These are phyloP conservation scores for Garcia nutans DNA, from an alignment of 345 rosid genomes.

Conservation along the genomic window DNA sequence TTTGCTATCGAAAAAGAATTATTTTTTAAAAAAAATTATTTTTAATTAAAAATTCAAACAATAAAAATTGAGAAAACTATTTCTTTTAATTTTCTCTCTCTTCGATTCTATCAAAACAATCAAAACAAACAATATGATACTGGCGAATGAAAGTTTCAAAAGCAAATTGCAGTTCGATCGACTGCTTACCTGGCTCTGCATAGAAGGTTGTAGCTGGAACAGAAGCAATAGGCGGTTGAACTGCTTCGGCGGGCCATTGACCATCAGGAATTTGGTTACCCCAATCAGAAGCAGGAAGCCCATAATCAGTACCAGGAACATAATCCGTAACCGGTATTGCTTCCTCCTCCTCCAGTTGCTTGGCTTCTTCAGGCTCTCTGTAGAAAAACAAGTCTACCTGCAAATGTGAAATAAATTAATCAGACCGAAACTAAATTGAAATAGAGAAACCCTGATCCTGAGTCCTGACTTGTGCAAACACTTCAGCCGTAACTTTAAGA, in stretches of 20 bases:
- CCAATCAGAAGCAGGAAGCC: constrained; percentile 49
- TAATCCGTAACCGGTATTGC: constrained; percentile 33
- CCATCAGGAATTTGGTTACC: constrained; percentile 43
- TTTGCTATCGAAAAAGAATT: too few relatives aligned
- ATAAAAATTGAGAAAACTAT: too few relatives aligned
- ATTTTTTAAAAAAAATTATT: too few relatives aligned
- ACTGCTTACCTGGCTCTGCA: constrained; percentile 32
- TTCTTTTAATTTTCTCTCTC: too few relatives aligned
- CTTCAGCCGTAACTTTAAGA: background rate
- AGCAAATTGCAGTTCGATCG: background rate
- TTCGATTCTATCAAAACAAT: too few relatives aligned
- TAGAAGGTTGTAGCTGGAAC: constrained; percentile 47
- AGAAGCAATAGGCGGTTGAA: constrained; percentile 55
- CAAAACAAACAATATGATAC: too few relatives aligned
- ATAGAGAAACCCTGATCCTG: background rate
- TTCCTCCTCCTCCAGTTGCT: constrained; percentile 35
- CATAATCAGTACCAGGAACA: constrained; percentile 36
- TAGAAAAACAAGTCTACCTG: constrained; percentile 32
- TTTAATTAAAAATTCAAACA: too few relatives aligned
- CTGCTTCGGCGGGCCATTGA: constrained; percentile 60
- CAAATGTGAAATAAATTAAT: background rate
- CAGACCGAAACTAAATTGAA: background rate
- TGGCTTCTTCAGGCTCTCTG: constrained; percentile 30
- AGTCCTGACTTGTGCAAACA: too few relatives aligned
- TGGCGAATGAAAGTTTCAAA: background rate